A percentile compares a stretch with the other conserved stretches of the same genome.
Evolutionary conservation across 2,329 filamentous ascomycete genomes (phyloP).

Genomic region (Venturia carpophila): DNA sequence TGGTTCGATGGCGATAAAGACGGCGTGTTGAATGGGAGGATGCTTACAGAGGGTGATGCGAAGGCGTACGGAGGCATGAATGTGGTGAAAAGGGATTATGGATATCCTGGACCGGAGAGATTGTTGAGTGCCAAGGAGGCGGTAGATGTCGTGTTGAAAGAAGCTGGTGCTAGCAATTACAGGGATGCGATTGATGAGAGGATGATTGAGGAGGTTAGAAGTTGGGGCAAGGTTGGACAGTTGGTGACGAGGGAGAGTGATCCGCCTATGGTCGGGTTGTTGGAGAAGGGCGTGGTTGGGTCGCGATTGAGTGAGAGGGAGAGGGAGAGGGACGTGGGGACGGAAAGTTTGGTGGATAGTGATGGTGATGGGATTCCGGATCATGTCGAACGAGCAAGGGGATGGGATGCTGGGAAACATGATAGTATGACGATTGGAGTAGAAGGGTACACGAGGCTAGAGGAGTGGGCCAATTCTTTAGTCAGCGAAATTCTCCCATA

Average conservation of each 20-base stretch:
- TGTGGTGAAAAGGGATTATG: constrained; percentile 34
- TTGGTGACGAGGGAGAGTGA: constrained; percentile 40
- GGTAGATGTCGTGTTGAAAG: constrained; percentile 34
- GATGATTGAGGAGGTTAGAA: constrained; percentile 39
- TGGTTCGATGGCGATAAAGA: constrained; percentile 46
- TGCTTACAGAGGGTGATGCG: neutral
- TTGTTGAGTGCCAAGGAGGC: constrained; percentile 36
- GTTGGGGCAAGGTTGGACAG: constrained; percentile 39
- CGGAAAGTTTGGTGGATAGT: constrained; percentile 32
- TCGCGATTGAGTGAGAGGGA: neutral
- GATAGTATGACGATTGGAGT: constrained; percentile 37
- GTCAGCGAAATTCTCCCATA: neutral
- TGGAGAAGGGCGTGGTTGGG: constrained; percentile 23
- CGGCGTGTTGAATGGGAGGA: constrained; percentile 41
- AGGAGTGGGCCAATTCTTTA: constrained; percentile 46
- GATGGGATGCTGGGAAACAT: constrained; percentile 29
- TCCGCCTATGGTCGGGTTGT: constrained; percentile 12
- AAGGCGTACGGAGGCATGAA: constrained; percentile 39
- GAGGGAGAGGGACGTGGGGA: neutral
- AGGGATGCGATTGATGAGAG: constrained; percentile 40
- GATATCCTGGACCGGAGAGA: constrained; percentile 38
- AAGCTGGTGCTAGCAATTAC: constrained; percentile 38
- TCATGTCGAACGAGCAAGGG: constrained; percentile 39
- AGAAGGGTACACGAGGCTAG: constrained; percentile 41
- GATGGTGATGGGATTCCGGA: constrained; percentile 47